A percentile compares a stretch with the other conserved stretches of the same genome.
Conservation (phyloP, 768 basidiomycete genomes). For the Amanita phalloides region DNA sequence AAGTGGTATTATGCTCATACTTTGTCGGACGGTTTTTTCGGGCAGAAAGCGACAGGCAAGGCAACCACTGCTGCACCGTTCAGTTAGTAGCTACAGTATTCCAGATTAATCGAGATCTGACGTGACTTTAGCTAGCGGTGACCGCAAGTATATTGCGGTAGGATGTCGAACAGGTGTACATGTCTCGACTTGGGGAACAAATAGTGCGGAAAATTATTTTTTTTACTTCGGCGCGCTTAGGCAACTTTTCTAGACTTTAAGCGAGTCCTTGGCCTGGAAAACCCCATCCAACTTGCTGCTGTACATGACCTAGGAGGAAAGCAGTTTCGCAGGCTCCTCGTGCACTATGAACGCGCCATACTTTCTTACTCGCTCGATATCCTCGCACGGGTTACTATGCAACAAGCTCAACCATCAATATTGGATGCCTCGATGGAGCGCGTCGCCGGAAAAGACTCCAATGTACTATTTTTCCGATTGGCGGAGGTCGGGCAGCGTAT, state of each 20-base stretch:
- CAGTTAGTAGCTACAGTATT: slow-evolving; percentile 29
- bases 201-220: slow-evolving; percentile 28
- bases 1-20: slow-evolving; percentile 61
- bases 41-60: slow-evolving; percentile 41
- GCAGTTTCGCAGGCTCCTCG: slow-evolving; percentile 54
- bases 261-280: slow-evolving; percentile 39
- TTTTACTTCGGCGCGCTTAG: background rate
- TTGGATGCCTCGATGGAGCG: slow-evolving; percentile 53
- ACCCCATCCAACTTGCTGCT: slow-evolving; percentile 44
- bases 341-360: slow-evolving; percentile 49
- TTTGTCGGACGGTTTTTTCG: slow-evolving; percentile 53
- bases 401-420: slow-evolving; percentile 30
- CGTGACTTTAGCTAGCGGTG: slow-evolving; percentile 30
- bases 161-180: slow-evolving; percentile 66
- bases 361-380: slow-evolving; percentile 62
- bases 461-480: slow-evolving; percentile 52
- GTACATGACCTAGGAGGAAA: slow-evolving; percentile 32
- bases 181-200: slow-evolving; percentile 41
- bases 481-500: slow-evolving; percentile 41
- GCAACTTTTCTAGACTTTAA: slow-evolving; percentile 35
- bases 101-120: background rate
- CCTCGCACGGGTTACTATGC: slow-evolving; percentile 48
- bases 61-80: slow-evolving; percentile 53
- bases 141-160: slow-evolving; percentile 50
- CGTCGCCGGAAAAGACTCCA: slow-evolving; percentile 40